A percentile compares a stretch with the other conserved stretches of the same genome.
Conservation (phyloP, 768 basidiomycete species). For the Collybia nuda region DNA sequence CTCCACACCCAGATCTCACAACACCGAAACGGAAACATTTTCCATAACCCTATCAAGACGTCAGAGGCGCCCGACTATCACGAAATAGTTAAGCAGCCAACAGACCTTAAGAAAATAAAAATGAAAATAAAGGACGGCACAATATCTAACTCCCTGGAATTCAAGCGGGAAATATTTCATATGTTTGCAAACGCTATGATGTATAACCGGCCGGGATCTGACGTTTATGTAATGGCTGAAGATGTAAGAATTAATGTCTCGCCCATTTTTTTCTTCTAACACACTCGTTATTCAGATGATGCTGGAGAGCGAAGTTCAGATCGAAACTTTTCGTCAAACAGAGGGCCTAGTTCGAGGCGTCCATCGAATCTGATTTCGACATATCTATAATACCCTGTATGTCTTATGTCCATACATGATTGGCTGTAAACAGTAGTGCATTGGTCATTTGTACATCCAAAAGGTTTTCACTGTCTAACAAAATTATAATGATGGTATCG, state of each 20-base stretch:
- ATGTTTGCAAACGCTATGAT: constrained; percentile 99
- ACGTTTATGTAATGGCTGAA: constrained; percentile 88
- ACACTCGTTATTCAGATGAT: constrained; percentile 56
- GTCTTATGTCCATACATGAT: no score
- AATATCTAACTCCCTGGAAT: constrained; percentile 82
- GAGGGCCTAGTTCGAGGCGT: constrained; percentile 62
- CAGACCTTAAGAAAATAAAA: constrained; percentile 94
- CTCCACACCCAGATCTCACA: constrained; percentile 81
- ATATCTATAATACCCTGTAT: no score
- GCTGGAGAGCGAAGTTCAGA: constrained; percentile 66
- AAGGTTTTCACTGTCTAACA: no score
- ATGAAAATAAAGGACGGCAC: constrained; percentile 79
- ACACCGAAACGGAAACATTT: constrained; percentile 87
- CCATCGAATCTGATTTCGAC: constrained; percentile 23
- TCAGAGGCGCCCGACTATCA: constrained; percentile 90
- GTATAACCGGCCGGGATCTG: constrained; percentile 87
- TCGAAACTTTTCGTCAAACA: constrained; percentile 71
- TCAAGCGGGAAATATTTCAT: constrained; percentile 84
- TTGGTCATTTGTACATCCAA: no score
- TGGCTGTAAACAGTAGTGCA: no score
- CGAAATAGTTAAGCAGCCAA: constrained; percentile 90
- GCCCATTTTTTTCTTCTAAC: background rate
- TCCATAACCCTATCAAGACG: constrained; percentile 86
- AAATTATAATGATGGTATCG: no score
- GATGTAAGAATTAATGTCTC: constrained; percentile 57